These are phyloP conservation scores for Rhizopogon salebrosus DNA, from an alignment of 768 basidiomycete species.

Conservation along the genomic window DNA sequence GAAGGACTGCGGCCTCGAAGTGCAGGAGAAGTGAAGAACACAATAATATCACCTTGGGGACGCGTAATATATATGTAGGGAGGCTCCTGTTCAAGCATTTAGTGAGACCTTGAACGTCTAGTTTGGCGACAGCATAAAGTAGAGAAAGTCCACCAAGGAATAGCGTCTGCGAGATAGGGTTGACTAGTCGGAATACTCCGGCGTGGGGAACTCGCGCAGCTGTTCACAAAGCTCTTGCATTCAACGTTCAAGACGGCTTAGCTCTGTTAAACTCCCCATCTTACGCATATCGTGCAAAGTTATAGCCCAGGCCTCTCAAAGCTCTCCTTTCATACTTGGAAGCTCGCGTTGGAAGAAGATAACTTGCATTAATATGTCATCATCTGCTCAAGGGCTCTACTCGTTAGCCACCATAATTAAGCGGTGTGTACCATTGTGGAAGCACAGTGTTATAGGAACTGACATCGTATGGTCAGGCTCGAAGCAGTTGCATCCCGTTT, in stretches of 20 bases:
- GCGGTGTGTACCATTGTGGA: slow-evolving; percentile 41
- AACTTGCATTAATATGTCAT: slow-evolving; percentile 13
- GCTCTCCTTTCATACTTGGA: not conserved
- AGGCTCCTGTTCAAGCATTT: not conserved
- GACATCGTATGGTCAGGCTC: slow-evolving; percentile 41
- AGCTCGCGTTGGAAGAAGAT: not conserved
- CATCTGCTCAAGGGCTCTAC: slow-evolving; percentile 51
- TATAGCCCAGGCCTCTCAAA: not conserved
- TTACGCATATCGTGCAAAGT: not conserved
- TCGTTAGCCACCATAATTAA: slow-evolving; percentile 81
- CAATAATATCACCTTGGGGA: not conserved
- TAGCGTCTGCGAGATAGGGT: too few relatives aligned
- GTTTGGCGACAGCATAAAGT: not conserved
- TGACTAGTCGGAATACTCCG: slow-evolving; percentile 24
- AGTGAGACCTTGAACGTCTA: not conserved
- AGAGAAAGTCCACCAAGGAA: not conserved
- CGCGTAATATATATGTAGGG: too few relatives aligned
- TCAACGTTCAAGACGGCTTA: too few relatives aligned
- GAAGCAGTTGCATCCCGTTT: slow-evolving; percentile 93
- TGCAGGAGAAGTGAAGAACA: slow-evolving; percentile 10
- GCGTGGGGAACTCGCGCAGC: slow-evolving; percentile 1
- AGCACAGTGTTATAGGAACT: slow-evolving; percentile 2
- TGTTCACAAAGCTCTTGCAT: not conserved
- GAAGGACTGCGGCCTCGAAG: slow-evolving; percentile 14
- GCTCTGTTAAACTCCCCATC: not conserved